These are phyloP conservation scores for Monosporascus sp. DNA, from an alignment of 2,329 filamentous ascomycete genomes.

Conservation along the genomic window DNA sequence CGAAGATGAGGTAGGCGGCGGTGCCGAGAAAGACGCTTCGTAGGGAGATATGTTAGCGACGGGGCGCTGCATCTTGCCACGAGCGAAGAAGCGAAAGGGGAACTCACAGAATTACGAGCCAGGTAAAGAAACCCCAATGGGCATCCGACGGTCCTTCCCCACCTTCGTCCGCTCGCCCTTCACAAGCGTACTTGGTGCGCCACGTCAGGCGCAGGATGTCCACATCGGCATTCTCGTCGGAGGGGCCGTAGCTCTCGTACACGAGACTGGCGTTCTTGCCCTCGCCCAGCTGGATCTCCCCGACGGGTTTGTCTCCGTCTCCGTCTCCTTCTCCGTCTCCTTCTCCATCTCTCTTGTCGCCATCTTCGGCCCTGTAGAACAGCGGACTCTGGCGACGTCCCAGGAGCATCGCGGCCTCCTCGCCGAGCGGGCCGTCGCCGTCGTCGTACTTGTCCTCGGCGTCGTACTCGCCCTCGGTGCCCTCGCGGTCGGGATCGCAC, in stretches of 20 bases:
- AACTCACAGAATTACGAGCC: constrained; percentile 87
- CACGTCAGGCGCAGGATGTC: constrained; percentile 73
- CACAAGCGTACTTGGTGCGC: constrained; percentile 84
- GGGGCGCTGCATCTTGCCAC: background rate
- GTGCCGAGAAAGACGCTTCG: constrained; percentile 74
- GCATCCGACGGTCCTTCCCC: constrained; percentile 39
- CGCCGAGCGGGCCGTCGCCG: constrained; percentile 11
- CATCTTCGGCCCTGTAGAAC: constrained; percentile 21
- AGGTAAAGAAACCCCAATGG: constrained; percentile 95
- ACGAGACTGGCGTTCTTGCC: constrained; percentile 55
- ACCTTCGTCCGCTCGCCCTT: constrained; percentile 39
- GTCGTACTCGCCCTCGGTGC: constrained; percentile 65
- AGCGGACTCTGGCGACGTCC: constrained; percentile 26
- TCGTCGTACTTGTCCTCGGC: constrained; percentile 48
- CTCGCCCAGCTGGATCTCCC: constrained; percentile 48
- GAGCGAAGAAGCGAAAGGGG: constrained; percentile 1
- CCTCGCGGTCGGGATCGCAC: constrained; percentile 68
- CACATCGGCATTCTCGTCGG: constrained; percentile 48
- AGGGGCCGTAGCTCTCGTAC: constrained; percentile 66
- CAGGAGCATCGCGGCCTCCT: background rate
- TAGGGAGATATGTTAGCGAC: constrained; percentile 15
- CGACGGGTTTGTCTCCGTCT: constrained; percentile 32
- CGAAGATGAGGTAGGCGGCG: constrained; percentile 91
- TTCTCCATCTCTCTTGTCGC: constrained; percentile 31
- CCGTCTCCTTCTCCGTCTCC: constrained; percentile 32